Base-by-base conservation (phyloP, 75 land plant genomes). In the Pseudotsuga menziesii region DNA sequence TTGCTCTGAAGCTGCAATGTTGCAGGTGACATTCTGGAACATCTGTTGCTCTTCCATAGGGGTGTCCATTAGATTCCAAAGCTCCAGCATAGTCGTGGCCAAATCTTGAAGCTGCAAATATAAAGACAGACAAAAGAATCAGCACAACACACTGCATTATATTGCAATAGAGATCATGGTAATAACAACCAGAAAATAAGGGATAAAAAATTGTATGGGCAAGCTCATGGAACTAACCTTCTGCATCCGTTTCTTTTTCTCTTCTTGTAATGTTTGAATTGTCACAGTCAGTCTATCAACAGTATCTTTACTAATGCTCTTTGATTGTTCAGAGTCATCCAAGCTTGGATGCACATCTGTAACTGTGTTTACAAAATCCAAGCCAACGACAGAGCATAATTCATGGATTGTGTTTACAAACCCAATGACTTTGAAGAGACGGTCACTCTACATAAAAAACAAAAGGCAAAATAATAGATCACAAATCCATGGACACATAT, bases 51-150 rank as follows among this genome's bases (percentile, higher is more conserved):
- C 95, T 48, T 90, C 89, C 16, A 63, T 11, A 13, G 94, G 93
- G 29, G 94, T 92, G 73, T 92, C 94, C 94, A 92, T 92, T 71
- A 92, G 77, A 76, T 88, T 86, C 94, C 94, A 92, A 4, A 90
- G 85, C 77, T 90, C 91, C 66, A 92, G 54, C 82, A 92, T 70
- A 26, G 89, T 61, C 36, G 93, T 81, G 32, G 86, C 92, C 78
- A 92, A 88, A 81, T 90, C 93, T 90, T 90, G 94, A 74, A 92
- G 82, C 96, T 93, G 84, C n/a, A 57, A 76, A 17, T 58, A 48
- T 4, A 11, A 25, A 72, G 14, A 58, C 54, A 85, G 5, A 39
- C 13, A 71, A 39, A 52, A 79, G 73, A 41, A 56, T 76, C 23
- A 52, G 25, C n/a, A 54, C 17, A 20, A 19, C 5, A 7, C 22